These are phyloP conservation scores for Carex arenaria DNA, from an alignment of 202 grass and related monocot species.

Conservation along the genomic window DNA sequence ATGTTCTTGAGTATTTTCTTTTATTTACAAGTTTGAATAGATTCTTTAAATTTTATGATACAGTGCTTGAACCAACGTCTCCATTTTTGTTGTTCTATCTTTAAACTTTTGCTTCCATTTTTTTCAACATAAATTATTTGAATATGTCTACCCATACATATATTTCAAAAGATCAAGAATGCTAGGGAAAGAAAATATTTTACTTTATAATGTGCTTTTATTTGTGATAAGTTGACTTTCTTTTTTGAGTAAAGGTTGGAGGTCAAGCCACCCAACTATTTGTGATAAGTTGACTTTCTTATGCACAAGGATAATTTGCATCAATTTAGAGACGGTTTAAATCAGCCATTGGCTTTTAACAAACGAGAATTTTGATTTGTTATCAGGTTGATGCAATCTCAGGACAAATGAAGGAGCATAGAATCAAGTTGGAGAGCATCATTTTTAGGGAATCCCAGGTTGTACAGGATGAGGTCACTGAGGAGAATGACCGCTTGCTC, in stretches of 20 bases:
- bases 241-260: too few relatives aligned
- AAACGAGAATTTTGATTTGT: not conserved
- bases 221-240: not conserved
- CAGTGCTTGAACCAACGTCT: not conserved
- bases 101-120: not conserved
- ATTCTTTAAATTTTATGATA: not conserved
- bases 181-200: not conserved
- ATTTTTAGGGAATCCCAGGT: slow-evolving; percentile 36
- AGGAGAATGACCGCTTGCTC: slow-evolving; percentile 73
- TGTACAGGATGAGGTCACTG: slow-evolving; percentile 24
- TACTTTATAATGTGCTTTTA: not conserved
- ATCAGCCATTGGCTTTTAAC: not conserved
- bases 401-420: slow-evolving; percentile 74
- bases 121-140: not conserved
- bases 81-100: not conserved
- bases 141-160: not conserved
- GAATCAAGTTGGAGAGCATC: slow-evolving; percentile 66
- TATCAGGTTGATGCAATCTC: slow-evolving; percentile 54
- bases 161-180: not conserved
- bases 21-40: not conserved
- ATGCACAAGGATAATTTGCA: not conserved
- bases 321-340: not conserved
- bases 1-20: not conserved
- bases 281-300: not conserved
- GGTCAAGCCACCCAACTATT: not conserved